Conservation (phyloP, 129 eudicot species). For the Lonicera japonica region DNA sequence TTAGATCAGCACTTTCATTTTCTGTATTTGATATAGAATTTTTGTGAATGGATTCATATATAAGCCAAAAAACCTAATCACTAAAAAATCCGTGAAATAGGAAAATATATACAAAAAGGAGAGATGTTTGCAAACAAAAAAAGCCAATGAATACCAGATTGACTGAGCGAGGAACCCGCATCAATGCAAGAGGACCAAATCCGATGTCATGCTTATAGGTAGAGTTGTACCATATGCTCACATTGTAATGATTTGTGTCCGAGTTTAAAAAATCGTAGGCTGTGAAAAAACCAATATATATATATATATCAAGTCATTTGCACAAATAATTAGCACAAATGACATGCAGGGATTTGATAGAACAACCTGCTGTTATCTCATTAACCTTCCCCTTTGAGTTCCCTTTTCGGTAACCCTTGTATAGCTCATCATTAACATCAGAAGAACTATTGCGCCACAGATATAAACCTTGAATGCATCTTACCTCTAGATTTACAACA, state of each 20-base stretch:
- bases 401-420: slow-evolving; percentile 61
- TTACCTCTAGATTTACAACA: slow-evolving; percentile 55
- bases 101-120: not conserved
- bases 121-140: not conserved
- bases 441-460: slow-evolving; percentile 86
- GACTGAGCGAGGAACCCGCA: slow-evolving; percentile 66
- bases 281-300: slow-evolving; percentile 24
- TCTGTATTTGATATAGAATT: not conserved
- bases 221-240: slow-evolving; percentile 77
- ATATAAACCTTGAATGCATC: slow-evolving; percentile 59
- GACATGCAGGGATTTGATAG: no score
- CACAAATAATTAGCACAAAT: no score
- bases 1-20: slow-evolving; percentile 13
- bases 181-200: slow-evolving; percentile 28
- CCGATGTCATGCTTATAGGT: slow-evolving; percentile 52
- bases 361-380: slow-evolving; percentile 70
- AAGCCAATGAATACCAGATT: slow-evolving; percentile 52
- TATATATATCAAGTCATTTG: no score
- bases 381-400: slow-evolving; percentile 48
- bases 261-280: slow-evolving; percentile 85
- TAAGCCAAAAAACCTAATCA: no score
- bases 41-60: no score
- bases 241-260: slow-evolving; percentile 48
- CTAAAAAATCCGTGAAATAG: no score
- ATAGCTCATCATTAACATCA: slow-evolving; percentile 71